A percentile compares a stretch with the other conserved stretches of the same genome.
Conservation (phyloP, 352 stramenopile species). For the Thalassiosira ordinaria region DNA sequence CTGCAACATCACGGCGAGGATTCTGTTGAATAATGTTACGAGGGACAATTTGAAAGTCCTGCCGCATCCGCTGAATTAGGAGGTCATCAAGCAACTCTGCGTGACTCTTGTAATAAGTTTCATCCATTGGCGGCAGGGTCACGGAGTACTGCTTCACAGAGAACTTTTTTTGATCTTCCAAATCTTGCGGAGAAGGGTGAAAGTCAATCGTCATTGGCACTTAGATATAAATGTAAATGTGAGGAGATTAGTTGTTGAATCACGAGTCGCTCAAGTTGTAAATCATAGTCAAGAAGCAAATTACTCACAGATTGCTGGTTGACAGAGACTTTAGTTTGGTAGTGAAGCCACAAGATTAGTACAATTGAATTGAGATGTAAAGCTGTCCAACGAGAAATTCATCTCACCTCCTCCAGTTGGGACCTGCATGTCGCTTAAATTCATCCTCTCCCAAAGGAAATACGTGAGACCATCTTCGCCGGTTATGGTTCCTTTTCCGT, state of each 20-base stretch:
- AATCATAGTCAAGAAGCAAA: no score
- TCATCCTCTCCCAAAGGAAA: slow-evolving; percentile 89
- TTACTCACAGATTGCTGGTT: slow-evolving; percentile 89
- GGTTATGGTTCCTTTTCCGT: slow-evolving; percentile 91
- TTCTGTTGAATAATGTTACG: slow-evolving; percentile 59
- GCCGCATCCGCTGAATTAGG: slow-evolving; percentile 84
- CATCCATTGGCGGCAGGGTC: slow-evolving; percentile 78
- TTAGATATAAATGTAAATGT: slow-evolving; percentile 6
- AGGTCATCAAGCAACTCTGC: slow-evolving; percentile 88
- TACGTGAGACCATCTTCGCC: slow-evolving; percentile 94
- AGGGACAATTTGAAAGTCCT: slow-evolving; percentile 87
- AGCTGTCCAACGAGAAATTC: no score
- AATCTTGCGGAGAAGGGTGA: slow-evolving; percentile 79
- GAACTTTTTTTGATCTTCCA: slow-evolving; percentile 75
- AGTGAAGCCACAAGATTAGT: no score
- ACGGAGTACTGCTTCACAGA: slow-evolving; percentile 81
- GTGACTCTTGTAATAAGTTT: slow-evolving; percentile 81
- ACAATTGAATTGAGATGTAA: no score
- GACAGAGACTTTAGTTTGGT: slow-evolving; percentile 89
- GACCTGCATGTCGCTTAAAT: slow-evolving; percentile 87
- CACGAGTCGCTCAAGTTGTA: no score
- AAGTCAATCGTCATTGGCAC: slow-evolving; percentile 86
- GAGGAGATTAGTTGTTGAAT: not conserved
- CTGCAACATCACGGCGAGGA: slow-evolving; percentile 38
- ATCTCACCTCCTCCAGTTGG: slow-evolving; percentile 97